These are phyloP conservation scores for Verticillium alfalfae DNA, from an alignment of 2,329 filamentous ascomycete species.

Conservation along the genomic window DNA sequence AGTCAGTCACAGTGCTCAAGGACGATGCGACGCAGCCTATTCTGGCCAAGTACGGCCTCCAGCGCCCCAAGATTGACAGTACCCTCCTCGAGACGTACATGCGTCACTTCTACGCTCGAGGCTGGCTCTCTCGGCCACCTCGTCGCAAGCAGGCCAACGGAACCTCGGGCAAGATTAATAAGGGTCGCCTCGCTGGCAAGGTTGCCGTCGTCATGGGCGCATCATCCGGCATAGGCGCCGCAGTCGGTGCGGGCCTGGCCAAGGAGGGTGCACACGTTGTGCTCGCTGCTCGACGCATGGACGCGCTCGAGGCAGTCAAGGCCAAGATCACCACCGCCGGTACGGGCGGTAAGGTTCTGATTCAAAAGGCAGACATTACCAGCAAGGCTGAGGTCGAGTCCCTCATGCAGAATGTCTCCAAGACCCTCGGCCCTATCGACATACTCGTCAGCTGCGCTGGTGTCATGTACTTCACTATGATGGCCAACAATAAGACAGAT, in stretches of 20 bases:
- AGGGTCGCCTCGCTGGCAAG: slow-evolving; percentile 59
- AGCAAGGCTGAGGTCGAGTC: slow-evolving; percentile 59
- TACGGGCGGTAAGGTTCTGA: slow-evolving; percentile 59
- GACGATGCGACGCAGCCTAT: slow-evolving; percentile 62
- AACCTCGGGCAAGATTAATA: slow-evolving; percentile 19
- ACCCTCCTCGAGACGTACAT: slow-evolving; percentile 72
- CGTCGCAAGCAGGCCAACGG: slow-evolving; percentile 28
- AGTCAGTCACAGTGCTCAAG: slow-evolving; percentile 67
- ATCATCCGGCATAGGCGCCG: slow-evolving; percentile 74
- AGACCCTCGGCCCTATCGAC: slow-evolving; percentile 66
- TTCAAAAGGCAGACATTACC: slow-evolving; percentile 69
- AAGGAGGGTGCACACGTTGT: slow-evolving; percentile 67
- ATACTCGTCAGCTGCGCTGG: slow-evolving; percentile 77
- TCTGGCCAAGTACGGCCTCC: slow-evolving; percentile 44
- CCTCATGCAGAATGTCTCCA: slow-evolving; percentile 53
- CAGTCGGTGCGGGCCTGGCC: slow-evolving; percentile 63
- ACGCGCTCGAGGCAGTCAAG: slow-evolving; percentile 64
- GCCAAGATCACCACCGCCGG: slow-evolving; percentile 40
- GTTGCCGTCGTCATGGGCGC: slow-evolving; percentile 76
- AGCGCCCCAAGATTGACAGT: slow-evolving; percentile 63
- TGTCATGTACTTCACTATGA: slow-evolving; percentile 88
- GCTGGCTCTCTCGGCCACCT: slow-evolving; percentile 66
- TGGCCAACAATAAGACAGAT: slow-evolving; percentile 67
- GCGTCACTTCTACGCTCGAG: slow-evolving; percentile 73
- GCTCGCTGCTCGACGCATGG: slow-evolving; percentile 64